Base-by-base conservation (phyloP, 495 filamentous ascomycete species). In the Penicillium dipodomyicola region DNA sequence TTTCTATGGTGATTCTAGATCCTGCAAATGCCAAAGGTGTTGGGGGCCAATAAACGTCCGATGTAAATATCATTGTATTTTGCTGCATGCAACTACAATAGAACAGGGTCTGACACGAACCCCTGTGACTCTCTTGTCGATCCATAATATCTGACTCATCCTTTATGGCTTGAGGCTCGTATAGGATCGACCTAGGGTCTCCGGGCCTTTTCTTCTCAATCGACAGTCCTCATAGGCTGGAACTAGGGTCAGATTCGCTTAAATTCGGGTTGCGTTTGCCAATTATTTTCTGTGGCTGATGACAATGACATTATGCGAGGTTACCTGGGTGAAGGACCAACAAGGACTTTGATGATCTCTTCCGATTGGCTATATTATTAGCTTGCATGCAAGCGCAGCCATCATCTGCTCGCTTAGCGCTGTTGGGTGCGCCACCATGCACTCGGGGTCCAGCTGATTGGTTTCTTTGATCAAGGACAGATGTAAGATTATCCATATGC, bases 361-460 rank as follows among this genome's bases (percentile, higher is more conserved):
- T 14, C n/a, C 27, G 3, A 30, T 47, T 47, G 45, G 25, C 5
- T 19, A 3, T 14, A 19, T 19, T 32, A 4, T 47, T 48, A 48
- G 45, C 20, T 19, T 29, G n/a, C 27, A 32, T 48, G 15, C 11
- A 48, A 48, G 45, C 29, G 45, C 7, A 48, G 11, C 2, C 41
- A 43, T 14, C 11, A 1, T n/a, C 27, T 15, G 12, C 12, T 10
- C 27, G 17, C 9, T 23, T 27, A n/a, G 43, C 43, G 45, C 25
- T 32, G 29, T 29, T 30, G 45, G 9, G 35, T 5, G 29, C 49
- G 49, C 49, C 49, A 48, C 45, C 5, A 48, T 48, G 17, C 25
- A 43, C 20, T 11, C 12, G 0, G 10, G 22, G 22, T n/a, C 22
- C 5, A 20, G 11, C 42, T 45, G 14, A 46, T 46, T n/a, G 43